Evolutionary conservation across 2,329 filamentous ascomycete species (phyloP).

Genomic region (Grosmannia clavigera): DNA sequence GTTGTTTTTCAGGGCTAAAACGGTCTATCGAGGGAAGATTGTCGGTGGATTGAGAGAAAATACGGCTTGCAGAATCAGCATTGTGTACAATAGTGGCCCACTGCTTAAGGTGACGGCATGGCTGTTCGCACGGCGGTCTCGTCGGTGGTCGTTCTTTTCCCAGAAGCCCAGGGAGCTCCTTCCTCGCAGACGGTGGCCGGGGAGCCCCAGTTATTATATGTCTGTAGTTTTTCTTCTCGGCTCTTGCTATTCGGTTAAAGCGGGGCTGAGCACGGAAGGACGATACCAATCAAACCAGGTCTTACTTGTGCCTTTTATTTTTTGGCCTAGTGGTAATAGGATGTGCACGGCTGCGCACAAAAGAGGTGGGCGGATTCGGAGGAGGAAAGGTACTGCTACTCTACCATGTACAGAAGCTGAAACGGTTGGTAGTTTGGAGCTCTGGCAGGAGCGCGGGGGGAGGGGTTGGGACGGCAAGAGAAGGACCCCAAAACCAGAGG

Average conservation of each 20-base stretch:
- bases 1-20: not conserved
- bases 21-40: constrained; percentile 17
- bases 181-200: not conserved
- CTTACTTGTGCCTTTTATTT: not conserved
- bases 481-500: not conserved
- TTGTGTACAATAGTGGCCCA: not conserved
- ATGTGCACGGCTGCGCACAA: not conserved
- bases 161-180: not conserved
- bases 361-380: not conserved
- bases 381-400: not conserved
- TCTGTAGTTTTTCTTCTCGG: constrained; percentile 1
- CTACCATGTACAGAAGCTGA: not conserved
- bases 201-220: not conserved
- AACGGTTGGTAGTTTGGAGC: not conserved
- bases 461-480: not conserved
- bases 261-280: not conserved
- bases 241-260: not conserved
- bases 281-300: not conserved
- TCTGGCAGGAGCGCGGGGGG: not conserved
- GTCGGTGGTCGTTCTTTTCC: not conserved
- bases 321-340: not conserved
- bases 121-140: not conserved
- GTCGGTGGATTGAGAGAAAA: constrained; percentile 12
- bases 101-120: not conserved
- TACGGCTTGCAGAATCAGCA: constrained; percentile 14